These are phyloP conservation scores for Mycena amicta DNA, from an alignment of 768 basidiomycete species.

Conservation along the genomic window DNA sequence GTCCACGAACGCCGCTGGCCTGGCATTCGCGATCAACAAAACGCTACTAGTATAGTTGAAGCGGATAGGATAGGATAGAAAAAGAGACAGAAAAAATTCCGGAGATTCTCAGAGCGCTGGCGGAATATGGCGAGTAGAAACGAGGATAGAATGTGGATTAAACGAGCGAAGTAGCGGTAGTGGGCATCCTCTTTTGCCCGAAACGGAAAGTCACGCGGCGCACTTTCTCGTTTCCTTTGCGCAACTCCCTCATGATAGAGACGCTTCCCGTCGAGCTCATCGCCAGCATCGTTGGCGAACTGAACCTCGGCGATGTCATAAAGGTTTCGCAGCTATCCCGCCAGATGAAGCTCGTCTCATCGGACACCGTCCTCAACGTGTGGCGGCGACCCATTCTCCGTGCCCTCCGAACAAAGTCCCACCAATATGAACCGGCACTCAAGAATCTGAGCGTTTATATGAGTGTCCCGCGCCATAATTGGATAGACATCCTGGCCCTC, in stretches of 20 bases:
- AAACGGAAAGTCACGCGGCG: too few species aligned
- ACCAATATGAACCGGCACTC: constrained; percentile 52
- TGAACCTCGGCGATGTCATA: constrained; percentile 65
- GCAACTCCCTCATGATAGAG: constrained; percentile 37
- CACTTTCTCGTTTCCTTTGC: too few species aligned
- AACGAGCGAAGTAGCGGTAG: constrained; percentile 14
- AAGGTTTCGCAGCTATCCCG: constrained; percentile 62
- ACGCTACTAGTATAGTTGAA: too few species aligned
- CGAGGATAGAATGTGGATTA: constrained; percentile 3
- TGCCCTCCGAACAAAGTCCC: constrained; percentile 44
- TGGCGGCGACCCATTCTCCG: constrained; percentile 75
- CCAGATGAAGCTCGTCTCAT: constrained; percentile 56
- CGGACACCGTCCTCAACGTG: constrained; percentile 69
- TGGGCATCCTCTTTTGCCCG: too few species aligned
- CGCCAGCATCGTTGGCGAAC: constrained; percentile 68
- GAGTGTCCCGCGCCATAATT: constrained; percentile 75
- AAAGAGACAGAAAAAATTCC: too few species aligned
- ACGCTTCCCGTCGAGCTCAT: constrained; percentile 78
- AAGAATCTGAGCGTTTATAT: constrained; percentile 62
- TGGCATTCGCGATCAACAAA: too few species aligned
- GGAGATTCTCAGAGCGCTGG: constrained; percentile 13
- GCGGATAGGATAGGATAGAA: too few species aligned
- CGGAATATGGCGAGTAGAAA: constrained; percentile 15
- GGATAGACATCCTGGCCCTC: constrained; percentile 73
- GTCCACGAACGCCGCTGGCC: too few species aligned